Conservation (phyloP, 1,284 basidiomycete species). For the Malassezia arunalokei region DNA sequence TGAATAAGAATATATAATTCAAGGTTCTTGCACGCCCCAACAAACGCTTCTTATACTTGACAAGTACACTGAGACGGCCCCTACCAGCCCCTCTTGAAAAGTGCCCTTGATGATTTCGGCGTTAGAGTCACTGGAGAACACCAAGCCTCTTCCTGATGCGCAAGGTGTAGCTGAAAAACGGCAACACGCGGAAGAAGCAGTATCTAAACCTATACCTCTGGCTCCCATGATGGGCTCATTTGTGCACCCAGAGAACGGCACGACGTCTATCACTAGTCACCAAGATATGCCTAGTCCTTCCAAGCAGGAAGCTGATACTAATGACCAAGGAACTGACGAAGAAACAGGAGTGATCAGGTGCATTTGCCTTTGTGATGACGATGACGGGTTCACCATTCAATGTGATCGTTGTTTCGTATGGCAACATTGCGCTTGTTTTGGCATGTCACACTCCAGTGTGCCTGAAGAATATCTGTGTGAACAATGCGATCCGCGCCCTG, state of each 20-base stretch:
- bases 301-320: conserved; percentile 14
- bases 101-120: neutral
- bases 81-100: neutral
- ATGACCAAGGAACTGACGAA: conserved; percentile 35
- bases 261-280: too few species aligned
- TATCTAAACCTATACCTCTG: neutral
- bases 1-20: neutral
- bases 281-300: neutral
- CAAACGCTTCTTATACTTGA: too few species aligned
- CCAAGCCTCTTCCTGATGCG: neutral
- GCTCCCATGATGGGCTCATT: conserved; percentile 5
- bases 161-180: neutral
- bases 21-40: neutral
- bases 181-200: neutral
- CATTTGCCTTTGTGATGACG: conserved; percentile 59
- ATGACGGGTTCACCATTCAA: conserved; percentile 83
- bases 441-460: conserved; percentile 51
- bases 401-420: conserved; percentile 79
- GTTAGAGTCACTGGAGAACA: neutral
- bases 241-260: neutral
- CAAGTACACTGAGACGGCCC: too few species aligned
- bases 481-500: conserved; percentile 43
- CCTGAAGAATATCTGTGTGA: conserved; percentile 56
- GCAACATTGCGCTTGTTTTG: conserved; percentile 79
- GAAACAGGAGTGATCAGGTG: conserved; percentile 49